phyloP scores from a whole-genome alignment of 2,329 filamentous ascomycete species.

The Colletotrichum sp. region DNA sequence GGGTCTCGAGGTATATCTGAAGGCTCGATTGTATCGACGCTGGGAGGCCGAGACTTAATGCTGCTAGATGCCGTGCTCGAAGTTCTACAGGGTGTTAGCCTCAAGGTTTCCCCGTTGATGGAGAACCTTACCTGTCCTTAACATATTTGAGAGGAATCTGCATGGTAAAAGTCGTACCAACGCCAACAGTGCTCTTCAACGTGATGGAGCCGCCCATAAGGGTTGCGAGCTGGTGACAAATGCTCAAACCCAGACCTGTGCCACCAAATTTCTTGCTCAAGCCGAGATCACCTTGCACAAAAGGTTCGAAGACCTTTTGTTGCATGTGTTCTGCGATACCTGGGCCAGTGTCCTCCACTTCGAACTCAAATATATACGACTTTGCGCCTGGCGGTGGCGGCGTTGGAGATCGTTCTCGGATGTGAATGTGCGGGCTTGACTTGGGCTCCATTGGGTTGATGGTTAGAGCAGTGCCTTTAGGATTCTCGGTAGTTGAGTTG shows the following conservation, averaged over 20 bases:
- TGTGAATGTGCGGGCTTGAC: conserved; percentile 48
- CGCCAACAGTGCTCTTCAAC: conserved; percentile 73
- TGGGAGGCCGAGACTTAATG: conserved; percentile 53
- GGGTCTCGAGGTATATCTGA: conserved; percentile 23
- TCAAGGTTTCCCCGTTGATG: neutral
- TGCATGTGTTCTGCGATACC: conserved; percentile 82
- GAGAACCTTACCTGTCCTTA: conserved; percentile 63
- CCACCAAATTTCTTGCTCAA: conserved; percentile 90
- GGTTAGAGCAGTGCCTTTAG: conserved; percentile 57
- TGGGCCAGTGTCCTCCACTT: conserved; percentile 86
- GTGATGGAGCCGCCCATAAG: conserved; percentile 83
- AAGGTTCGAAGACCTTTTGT: conserved; percentile 88
- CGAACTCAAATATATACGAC: conserved; percentile 81
- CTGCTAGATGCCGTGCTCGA: conserved; percentile 62
- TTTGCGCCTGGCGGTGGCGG: conserved; percentile 67
- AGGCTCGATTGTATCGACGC: conserved; percentile 47
- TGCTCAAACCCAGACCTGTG: conserved; percentile 86
- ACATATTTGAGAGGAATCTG: conserved; percentile 81
- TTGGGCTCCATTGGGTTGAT: conserved; percentile 70
- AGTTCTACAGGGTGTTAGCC: conserved; percentile 36
- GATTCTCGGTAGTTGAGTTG: conserved; percentile 27
- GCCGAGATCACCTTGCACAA: conserved; percentile 90
- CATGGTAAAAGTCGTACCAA: conserved; percentile 84
- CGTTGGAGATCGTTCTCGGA: conserved; percentile 62
- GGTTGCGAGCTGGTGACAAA: conserved; percentile 83